Percentiles rank a stretch among this genome's conserved stretches.
These are phyloP conservation scores for Xylaria intraflava DNA, from an alignment of 495 filamentous ascomycete genomes.

Conservation along the genomic window DNA sequence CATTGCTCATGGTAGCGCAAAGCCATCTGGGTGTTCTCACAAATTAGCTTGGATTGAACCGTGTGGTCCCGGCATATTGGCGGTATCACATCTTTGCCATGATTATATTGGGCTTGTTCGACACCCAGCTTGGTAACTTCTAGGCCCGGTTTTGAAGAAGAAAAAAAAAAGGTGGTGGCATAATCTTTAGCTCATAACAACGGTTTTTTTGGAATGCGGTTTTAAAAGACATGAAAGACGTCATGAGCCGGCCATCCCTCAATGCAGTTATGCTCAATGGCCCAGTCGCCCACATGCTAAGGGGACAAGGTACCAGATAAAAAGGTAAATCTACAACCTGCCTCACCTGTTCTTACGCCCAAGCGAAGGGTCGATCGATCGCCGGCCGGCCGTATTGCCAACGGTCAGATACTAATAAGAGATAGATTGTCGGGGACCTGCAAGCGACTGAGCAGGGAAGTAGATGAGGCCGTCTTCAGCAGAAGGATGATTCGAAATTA, in stretches of 20 bases:
- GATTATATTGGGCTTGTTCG: conserved; percentile 4
- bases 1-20: conserved; percentile 3
- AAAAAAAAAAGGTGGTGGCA: conserved; percentile 4
- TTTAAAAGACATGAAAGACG: neutral
- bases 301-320: neutral
- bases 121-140: conserved; percentile 1
- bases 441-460: neutral
- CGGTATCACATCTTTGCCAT: conserved; percentile 2
- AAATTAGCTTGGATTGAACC: conserved; percentile 3
- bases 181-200: conserved; percentile 9
- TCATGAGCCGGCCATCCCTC: conserved; percentile 5
- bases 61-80: conserved; percentile 7
- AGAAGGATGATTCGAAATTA: neutral
- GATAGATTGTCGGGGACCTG: conserved; percentile 1
- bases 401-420: neutral
- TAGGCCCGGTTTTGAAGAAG: neutral
- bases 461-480: neutral
- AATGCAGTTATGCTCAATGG: conserved; percentile 4
- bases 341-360: neutral
- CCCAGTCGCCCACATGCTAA: neutral
- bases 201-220: conserved; percentile 6
- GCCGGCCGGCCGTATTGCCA: neutral
- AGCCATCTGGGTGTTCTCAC: conserved; percentile 1
- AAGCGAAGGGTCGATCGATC: neutral
- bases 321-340: conserved; percentile 5